Conservation (phyloP, 805 yeast genomes). For the Candida wancherniae region DNA sequence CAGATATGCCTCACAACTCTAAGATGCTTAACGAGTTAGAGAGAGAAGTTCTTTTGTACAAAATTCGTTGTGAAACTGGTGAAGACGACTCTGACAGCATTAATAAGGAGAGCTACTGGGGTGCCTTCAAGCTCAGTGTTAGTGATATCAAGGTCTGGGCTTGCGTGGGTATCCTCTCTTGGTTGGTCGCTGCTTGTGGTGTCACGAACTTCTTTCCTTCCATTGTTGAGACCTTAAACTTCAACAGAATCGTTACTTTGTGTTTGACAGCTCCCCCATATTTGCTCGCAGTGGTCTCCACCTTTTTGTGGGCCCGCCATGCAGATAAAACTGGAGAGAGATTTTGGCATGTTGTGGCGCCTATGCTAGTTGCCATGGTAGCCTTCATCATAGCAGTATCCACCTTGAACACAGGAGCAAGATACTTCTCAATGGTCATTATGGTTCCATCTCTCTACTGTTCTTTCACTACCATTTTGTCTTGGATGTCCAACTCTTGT, state of each 20-base stretch:
- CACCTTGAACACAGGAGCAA: slow-evolving; percentile 49
- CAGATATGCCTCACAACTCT: slow-evolving; percentile 50
- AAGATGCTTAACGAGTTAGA: slow-evolving; percentile 43
- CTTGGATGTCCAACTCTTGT: slow-evolving; percentile 54
- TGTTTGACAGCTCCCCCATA: slow-evolving; percentile 60
- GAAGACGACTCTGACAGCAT: slow-evolving; percentile 34
- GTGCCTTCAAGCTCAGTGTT: slow-evolving; percentile 33
- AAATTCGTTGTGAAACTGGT: slow-evolving; percentile 38
- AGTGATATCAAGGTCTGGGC: slow-evolving; percentile 45
- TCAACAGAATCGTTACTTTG: slow-evolving; percentile 44
- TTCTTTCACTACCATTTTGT: slow-evolving; percentile 46
- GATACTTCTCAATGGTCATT: slow-evolving; percentile 56
- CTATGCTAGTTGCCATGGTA: slow-evolving; percentile 37
- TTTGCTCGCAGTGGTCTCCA: slow-evolving; percentile 44
- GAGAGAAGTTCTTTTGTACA: slow-evolving; percentile 39
- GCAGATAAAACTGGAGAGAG: slow-evolving; percentile 55
- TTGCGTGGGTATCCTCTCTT: slow-evolving; percentile 40
- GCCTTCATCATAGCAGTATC: slow-evolving; percentile 48
- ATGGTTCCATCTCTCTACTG: slow-evolving; percentile 55
- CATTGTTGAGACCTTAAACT: slow-evolving; percentile 52
- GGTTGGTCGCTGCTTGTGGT: slow-evolving; percentile 55
- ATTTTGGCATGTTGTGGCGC: slow-evolving; percentile 44
- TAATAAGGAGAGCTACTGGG: slow-evolving; percentile 31
- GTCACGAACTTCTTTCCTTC: slow-evolving; percentile 60
- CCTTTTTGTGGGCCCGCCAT: slow-evolving; percentile 51